Evolutionary conservation across 345 rosid species (phyloP), one percentile per base, ranked within the genome.

Genomic region (Eucalyptus regnans): DNA sequence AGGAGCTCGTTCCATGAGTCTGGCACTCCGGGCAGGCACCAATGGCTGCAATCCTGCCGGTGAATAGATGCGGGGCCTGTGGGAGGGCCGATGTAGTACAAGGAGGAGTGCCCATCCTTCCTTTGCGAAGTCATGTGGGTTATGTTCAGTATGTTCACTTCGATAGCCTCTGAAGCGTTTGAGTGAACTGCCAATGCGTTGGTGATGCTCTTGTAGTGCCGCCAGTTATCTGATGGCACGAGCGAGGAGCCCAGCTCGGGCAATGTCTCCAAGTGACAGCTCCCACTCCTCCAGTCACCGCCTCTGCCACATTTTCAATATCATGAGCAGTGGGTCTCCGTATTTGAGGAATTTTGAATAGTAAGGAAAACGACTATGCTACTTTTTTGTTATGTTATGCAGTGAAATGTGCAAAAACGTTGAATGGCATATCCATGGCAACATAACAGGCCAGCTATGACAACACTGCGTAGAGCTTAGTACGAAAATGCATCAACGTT

Each of bases 1-100:
- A 93, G 89, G 48, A 93, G 91, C 89, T 93, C 94, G 12, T 93
- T 93, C 95, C 95, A 93, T 4, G 95, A 89, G 84, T 93, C 95
- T 5, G 94, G 94, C 79, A 93, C 95, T 33, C 95, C 95, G 17
- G 95, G 95, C 86, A 92, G 91, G 91, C 95, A 93, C 95, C 95
- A 93, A 85, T 93, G 95, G 91, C 95, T 93, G 87, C 94, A 93
- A 89, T 92, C 94, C 89, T 92, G 94, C 87, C 91, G 64, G 86
- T 50, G 90, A 20, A 91, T 12, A 16, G 88, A 68, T 6, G 50
- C 48, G 0, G 90, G 87, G 15, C 93, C 92, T 8, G 60, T 81
- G 33, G 87, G 60, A 62, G 89, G 85, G 9, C 88, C 86, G 2
- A 68, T 56, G 66, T 90, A 92, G 91, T 93, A 93, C 7, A 92